These are phyloP conservation scores for Plicaturopsis crispa DNA, from an alignment of 768 basidiomycete genomes.

Conservation along the genomic window DNA sequence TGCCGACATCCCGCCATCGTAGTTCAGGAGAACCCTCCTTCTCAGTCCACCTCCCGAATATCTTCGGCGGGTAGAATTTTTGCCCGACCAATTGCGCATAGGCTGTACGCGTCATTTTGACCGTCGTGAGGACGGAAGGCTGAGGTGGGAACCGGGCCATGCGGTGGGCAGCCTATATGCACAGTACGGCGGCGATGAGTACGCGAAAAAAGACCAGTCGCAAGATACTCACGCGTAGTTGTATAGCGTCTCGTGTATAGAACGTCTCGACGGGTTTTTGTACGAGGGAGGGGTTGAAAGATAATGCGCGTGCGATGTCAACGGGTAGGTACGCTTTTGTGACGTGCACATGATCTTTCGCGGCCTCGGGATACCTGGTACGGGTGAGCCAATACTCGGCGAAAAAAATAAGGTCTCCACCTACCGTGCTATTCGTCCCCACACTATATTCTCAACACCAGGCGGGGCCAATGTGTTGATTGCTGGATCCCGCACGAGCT, in stretches of 20 bases:
- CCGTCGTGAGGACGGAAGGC: slow-evolving; percentile 48
- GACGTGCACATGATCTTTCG: slow-evolving; percentile 62
- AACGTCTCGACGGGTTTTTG: slow-evolving; percentile 89
- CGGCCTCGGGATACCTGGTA: slow-evolving; percentile 61
- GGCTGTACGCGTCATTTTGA: slow-evolving; percentile 81
- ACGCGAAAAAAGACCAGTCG: not conserved
- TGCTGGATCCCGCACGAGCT: slow-evolving; percentile 45
- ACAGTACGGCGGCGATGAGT: slow-evolving; percentile 3
- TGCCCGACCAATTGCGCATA: slow-evolving; percentile 93
- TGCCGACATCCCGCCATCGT: slow-evolving; percentile 80
- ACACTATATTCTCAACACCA: slow-evolving; percentile 57
- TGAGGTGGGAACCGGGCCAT: slow-evolving; percentile 88
- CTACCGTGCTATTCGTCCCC: slow-evolving; percentile 63
- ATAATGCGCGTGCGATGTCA: slow-evolving; percentile 71
- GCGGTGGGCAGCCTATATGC: slow-evolving; percentile 68
- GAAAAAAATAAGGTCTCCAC: slow-evolving; percentile 8
- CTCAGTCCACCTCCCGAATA: slow-evolving; percentile 61
- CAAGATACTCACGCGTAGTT: slow-evolving; percentile 62
- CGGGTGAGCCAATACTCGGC: not conserved
- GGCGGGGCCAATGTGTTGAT: slow-evolving; percentile 53
- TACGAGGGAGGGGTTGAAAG: slow-evolving; percentile 55
- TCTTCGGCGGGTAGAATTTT: slow-evolving; percentile 85
- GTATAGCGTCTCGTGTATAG: slow-evolving; percentile 90
- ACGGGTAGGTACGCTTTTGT: slow-evolving; percentile 75
- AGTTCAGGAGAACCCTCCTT: slow-evolving; percentile 56